Conservation (phyloP, 257 asterid species). For the Cinchona pubescens region DNA sequence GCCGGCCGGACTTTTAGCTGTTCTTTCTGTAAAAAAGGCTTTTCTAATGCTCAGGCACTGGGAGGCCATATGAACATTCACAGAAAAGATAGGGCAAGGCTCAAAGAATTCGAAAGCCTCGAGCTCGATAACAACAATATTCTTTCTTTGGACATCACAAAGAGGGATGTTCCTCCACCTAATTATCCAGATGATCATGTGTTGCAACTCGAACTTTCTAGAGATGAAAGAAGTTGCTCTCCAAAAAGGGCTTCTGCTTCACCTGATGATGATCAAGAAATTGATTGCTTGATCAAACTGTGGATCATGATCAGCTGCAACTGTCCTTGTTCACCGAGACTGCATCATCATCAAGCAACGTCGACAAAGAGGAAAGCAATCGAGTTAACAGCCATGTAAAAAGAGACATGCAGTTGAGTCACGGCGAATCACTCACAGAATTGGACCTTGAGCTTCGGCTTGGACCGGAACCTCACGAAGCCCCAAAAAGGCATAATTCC, state of each 20-base stretch:
- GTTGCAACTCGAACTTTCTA: conserved; percentile 1
- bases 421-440: conserved; percentile 14
- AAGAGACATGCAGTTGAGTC: conserved; percentile 12
- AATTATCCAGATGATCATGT: background rate
- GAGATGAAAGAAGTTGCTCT: conserved; percentile 12
- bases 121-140: conserved; percentile 24
- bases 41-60: conserved; percentile 73
- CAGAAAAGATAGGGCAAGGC: conserved; percentile 67
- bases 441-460: conserved; percentile 40
- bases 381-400: background rate
- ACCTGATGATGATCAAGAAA: conserved; percentile 7
- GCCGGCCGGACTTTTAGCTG: conserved; percentile 45
- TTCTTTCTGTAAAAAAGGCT: conserved; percentile 59
- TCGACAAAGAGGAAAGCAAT: conserved; percentile 17
- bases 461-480: conserved; percentile 23
- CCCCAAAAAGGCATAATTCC: background rate
- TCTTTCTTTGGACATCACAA: conserved; percentile 25
- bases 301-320: conserved; percentile 14
- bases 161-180: conserved; percentile 6
- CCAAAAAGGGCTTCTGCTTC: conserved; percentile 9
- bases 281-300: background rate
- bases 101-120: conserved; percentile 30
- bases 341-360: conserved; percentile 11
- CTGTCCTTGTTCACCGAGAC: conserved; percentile 28
- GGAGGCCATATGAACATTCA: conserved; percentile 87